These are phyloP conservation scores for Choanephora cucurbitarum DNA, from an alignment of 371 early-diverging fungal species.

Conservation along the genomic window DNA sequence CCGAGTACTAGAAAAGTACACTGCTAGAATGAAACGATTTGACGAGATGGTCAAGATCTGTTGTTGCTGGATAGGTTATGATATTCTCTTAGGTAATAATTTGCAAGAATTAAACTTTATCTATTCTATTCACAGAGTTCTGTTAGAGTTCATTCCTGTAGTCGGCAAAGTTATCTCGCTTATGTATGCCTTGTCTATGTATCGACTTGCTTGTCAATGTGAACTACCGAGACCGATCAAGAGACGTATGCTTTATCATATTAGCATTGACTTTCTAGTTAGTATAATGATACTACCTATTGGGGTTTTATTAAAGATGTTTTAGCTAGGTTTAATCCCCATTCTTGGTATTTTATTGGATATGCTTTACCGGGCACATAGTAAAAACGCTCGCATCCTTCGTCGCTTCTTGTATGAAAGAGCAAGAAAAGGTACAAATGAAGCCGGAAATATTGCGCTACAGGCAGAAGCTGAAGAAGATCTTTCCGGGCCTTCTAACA, in stretches of 20 bases:
- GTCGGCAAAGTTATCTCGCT: slow-evolving; percentile 50
- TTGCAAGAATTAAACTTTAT: not conserved
- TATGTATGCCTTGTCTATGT: slow-evolving; percentile 39
- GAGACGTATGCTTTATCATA: slow-evolving; percentile 39
- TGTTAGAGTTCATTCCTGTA: slow-evolving; percentile 46
- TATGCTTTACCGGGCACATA: slow-evolving; percentile 47
- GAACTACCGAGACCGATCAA: slow-evolving; percentile 33
- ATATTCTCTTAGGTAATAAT: slow-evolving; percentile 35
- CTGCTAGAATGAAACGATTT: slow-evolving; percentile 37
- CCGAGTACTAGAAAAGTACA: slow-evolving; percentile 39
- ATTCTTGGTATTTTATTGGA: slow-evolving; percentile 40
- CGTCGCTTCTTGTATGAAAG: slow-evolving; percentile 39
- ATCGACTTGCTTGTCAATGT: slow-evolving; percentile 38
- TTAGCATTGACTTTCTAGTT: slow-evolving; percentile 47
- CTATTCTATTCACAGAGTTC: not conserved
- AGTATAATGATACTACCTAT: not conserved
- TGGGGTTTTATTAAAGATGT: not conserved
- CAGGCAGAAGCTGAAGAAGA: not conserved
- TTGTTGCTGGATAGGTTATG: slow-evolving; percentile 55
- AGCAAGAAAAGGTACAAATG: slow-evolving; percentile 20
- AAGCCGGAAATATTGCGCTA: slow-evolving; percentile 22
- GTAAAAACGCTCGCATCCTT: slow-evolving; percentile 42
- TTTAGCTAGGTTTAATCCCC: slow-evolving; percentile 48
- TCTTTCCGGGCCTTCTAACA: slow-evolving; percentile 9
- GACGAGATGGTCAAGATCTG: slow-evolving; percentile 49